Percentiles rank a stretch among this genome's conserved stretches.
These are phyloP conservation scores for Gossypium herbaceum DNA, from an alignment of 345 rosid genomes.

Conservation along the genomic window DNA sequence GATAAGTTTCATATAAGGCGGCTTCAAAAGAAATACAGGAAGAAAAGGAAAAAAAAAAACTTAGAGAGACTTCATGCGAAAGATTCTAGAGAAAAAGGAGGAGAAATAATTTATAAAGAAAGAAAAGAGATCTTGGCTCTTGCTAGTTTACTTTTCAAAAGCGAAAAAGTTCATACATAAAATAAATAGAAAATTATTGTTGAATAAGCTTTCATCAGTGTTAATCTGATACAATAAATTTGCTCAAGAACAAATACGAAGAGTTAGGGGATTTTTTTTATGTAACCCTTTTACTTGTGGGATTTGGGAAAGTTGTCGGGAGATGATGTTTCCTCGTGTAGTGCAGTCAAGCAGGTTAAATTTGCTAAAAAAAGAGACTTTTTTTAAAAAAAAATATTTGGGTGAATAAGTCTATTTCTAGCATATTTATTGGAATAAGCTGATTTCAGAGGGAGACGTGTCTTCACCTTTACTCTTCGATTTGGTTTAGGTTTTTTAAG, in stretches of 20 bases:
- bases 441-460: too few species aligned
- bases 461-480: too few species aligned
- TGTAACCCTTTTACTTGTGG: neutral
- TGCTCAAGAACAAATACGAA: neutral
- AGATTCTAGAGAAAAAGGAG: neutral
- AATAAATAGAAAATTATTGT: neutral
- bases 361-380: too few species aligned
- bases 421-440: too few species aligned
- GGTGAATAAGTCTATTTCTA: too few species aligned
- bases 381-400: too few species aligned
- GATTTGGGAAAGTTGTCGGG: neutral
- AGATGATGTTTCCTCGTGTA: conserved; percentile 37
- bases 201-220: conserved; percentile 16
- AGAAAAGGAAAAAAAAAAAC: neutral
- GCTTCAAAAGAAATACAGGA: neutral
- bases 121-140: neutral
- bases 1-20: neutral
- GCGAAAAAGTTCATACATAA: neutral
- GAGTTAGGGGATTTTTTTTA: neutral
- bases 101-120: conserved; percentile 1
- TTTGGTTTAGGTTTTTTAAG: too few species aligned
- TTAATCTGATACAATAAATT: neutral
- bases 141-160: conserved; percentile 20
- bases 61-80: conserved; percentile 11
- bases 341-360: neutral